Conservation (phyloP, 73 alveolate species). For the Paramecium bursaria region DNA sequence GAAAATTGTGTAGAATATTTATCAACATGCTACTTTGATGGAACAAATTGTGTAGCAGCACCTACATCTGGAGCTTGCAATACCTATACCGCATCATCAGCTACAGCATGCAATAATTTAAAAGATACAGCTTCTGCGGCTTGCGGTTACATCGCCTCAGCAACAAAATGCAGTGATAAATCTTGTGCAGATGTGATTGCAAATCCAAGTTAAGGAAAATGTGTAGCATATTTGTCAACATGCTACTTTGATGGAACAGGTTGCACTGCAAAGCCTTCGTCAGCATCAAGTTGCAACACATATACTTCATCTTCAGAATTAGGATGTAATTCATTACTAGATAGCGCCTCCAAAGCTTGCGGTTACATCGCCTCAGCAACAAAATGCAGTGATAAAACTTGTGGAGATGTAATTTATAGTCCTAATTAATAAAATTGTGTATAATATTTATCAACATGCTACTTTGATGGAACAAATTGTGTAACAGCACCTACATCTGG, state of each 20-base stretch:
- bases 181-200: neutral
- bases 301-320: neutral
- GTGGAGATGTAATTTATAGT: neutral
- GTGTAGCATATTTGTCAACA: conserved; percentile 15
- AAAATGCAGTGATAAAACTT: too few species aligned
- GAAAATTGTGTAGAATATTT: neutral
- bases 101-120: neutral
- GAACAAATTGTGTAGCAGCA: neutral
- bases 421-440: too few species aligned
- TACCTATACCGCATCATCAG: neutral
- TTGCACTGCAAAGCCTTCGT: neutral
- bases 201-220: neutral
- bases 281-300: neutral
- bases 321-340: too few species aligned
- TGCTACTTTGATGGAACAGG: conserved; percentile 5
- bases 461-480: too few species aligned
- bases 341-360: too few species aligned
- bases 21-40: conserved; percentile 7
- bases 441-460: too few species aligned
- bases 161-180: too few species aligned
- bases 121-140: neutral
- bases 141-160: conserved; percentile 6
- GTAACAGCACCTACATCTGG: too few species aligned
- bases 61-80: neutral
- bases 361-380: too few species aligned